Base-by-base conservation (phyloP, 1,284 basidiomycete genomes). In the Cryptococcus sp. region DNA sequence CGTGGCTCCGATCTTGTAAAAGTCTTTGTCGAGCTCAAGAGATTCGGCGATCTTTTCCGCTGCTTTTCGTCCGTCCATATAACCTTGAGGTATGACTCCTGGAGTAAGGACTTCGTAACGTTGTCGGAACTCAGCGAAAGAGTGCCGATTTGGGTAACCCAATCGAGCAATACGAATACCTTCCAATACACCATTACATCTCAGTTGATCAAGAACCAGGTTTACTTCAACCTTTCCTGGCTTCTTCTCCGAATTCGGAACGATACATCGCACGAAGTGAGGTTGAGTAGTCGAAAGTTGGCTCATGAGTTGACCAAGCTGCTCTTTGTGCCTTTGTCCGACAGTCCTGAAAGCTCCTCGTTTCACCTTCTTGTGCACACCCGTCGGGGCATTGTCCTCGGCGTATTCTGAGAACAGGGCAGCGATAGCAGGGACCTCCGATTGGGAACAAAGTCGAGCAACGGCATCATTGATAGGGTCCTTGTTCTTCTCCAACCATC, bases 401-500 rank as follows among this genome's bases (percentile, higher is more conserved):
- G 80, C 80, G 68, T 86, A 93, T 64, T 98, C 95, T 14, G 86
- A 80, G 75, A 98, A 98, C 41, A 98, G 83, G 2, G 81, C 76
- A 0, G 89, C 85, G 41, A 98, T 83, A 67, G 90, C 92, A 37
- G 84, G 83, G 64, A 97, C 88, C 2, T 84, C 82, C 2, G 95
- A 96, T 13, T 83, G 82, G 1, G 91, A 86, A 31, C 98, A 82
- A 42, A 98, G 86, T 14, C 91, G 86, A 0, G 91, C 91, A 43
- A 98, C 82, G 70, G 98, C 95, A 72, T 98, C 94, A 74, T 98
- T 98, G 61, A 99, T 80, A 0, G 96, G 96, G 70, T 99, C 96
- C 78, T 97, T 97, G 82, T 99, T 99, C 85, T 98, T 98, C 80
- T 96, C 93, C 59, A 99, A 80, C 96, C 96, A 99, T 7, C 92